A percentile compares a stretch with the other conserved stretches of the same genome.
These are phyloP conservation scores for Diaporthe sp. DNA, from an alignment of 2,329 filamentous ascomycete genomes.

Conservation along the genomic window DNA sequence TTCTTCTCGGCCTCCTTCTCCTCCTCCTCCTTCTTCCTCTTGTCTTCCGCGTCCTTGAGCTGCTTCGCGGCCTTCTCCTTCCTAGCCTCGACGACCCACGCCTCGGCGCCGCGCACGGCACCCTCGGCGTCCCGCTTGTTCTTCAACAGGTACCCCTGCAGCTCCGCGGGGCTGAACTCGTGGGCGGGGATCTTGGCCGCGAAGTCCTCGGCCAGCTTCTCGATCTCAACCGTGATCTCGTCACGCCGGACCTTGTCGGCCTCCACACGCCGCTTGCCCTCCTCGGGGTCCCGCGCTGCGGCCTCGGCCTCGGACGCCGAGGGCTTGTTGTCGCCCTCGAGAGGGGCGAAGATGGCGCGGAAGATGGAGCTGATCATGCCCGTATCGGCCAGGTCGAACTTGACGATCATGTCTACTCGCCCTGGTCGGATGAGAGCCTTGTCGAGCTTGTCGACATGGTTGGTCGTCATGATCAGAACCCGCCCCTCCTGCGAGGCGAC, in stretches of 20 bases:
- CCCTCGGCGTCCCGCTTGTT: constrained; percentile 66
- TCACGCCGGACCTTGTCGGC: constrained; percentile 51
- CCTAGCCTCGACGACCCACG: constrained; percentile 65
- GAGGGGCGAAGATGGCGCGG: constrained; percentile 68
- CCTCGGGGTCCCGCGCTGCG: constrained; percentile 49
- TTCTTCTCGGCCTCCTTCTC: constrained; percentile 52
- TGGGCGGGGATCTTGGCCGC: constrained; percentile 64
- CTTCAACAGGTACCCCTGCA: constrained; percentile 71
- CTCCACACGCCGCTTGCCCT: constrained; percentile 45
- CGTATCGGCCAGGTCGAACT: constrained; percentile 68
- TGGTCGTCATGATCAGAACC: constrained; percentile 77
- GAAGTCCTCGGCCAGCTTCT: constrained; percentile 63
- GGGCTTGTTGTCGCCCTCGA: constrained; percentile 61
- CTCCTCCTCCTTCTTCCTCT: constrained; percentile 55
- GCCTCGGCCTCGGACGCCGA: constrained; percentile 44
- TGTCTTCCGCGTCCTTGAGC: constrained; percentile 58
- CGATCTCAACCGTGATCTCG: constrained; percentile 57
- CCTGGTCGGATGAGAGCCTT: constrained; percentile 74
- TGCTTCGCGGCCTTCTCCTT: constrained; percentile 64
- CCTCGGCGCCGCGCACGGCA: constrained; percentile 61
- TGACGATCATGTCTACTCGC: constrained; percentile 71
- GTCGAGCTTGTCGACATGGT: constrained; percentile 73
- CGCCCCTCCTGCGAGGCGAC: constrained; percentile 74
- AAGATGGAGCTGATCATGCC: constrained; percentile 69
- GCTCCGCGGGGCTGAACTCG: constrained; percentile 72